Evolutionary conservation across 768 basidiomycete genomes (phyloP).

Genomic region (Lanmaoa rubissima): DNA sequence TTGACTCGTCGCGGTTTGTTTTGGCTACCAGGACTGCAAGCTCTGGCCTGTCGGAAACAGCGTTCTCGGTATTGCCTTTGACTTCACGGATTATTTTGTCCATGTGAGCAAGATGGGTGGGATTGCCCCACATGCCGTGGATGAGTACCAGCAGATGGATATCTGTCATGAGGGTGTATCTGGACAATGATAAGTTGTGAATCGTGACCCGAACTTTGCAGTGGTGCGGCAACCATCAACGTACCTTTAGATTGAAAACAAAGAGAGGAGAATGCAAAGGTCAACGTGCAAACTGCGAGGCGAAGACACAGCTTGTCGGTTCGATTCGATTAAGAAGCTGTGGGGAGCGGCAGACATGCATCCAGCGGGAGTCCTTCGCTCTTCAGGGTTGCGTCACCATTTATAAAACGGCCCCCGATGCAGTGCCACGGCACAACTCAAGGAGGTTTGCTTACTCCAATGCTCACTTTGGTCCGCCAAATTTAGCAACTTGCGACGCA

Average conservation of each 20-base stretch:
- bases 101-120: slow-evolving; percentile 60
- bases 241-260: slow-evolving; percentile 1
- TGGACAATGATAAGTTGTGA: background rate
- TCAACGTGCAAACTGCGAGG: slow-evolving; percentile 4
- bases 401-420: no score
- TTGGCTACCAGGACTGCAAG: slow-evolving; percentile 65
- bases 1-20: slow-evolving; percentile 61
- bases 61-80: slow-evolving; percentile 24
- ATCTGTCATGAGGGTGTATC: slow-evolving; percentile 21
- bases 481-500: no score
- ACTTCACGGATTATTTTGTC: slow-evolving; percentile 51
- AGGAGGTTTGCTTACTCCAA: no score
- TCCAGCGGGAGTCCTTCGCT: background rate
- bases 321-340: background rate
- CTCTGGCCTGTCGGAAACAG: slow-evolving; percentile 34
- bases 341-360: background rate
- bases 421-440: no score
- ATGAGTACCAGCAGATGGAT: slow-evolving; percentile 46
- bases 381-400: background rate
- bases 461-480: background rate
- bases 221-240: background rate
- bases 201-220: background rate
- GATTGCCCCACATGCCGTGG: slow-evolving; percentile 82
- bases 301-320: background rate
- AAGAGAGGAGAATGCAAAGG: background rate